phyloP scores from a whole-genome alignment of 345 rosid species.

The Dipteronia sinensis region DNA sequence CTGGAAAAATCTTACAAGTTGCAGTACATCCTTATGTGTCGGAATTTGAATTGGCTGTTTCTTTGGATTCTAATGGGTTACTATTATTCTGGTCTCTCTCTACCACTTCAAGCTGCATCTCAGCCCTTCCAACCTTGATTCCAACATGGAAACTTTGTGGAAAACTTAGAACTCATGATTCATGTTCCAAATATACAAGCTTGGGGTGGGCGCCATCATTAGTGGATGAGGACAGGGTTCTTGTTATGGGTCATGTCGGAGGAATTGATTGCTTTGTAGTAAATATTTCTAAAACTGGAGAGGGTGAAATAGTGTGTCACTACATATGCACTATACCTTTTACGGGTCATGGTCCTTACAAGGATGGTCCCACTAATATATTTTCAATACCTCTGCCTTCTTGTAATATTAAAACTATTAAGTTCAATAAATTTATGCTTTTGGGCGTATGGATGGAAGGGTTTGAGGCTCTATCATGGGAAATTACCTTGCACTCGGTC shows the following conservation, averaged over 20 bases:
- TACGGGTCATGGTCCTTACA: slow-evolving; percentile 37
- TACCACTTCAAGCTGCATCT: slow-evolving; percentile 38
- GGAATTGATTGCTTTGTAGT: slow-evolving; percentile 91
- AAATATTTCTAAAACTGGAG: slow-evolving; percentile 40
- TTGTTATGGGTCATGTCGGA: slow-evolving; percentile 67
- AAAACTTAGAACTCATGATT: slow-evolving; percentile 46
- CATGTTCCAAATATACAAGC: slow-evolving; percentile 59
- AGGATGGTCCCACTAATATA: slow-evolving; percentile 64
- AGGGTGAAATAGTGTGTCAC: slow-evolving; percentile 41
- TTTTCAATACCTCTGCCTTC: slow-evolving; percentile 56
- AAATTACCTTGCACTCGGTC: slow-evolving; percentile 57
- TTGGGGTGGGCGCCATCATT: slow-evolving; percentile 80
- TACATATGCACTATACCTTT: slow-evolving; percentile 73
- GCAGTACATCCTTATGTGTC: slow-evolving; percentile 56
- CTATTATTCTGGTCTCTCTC: slow-evolving; percentile 71
- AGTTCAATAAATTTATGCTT: slow-evolving; percentile 59
- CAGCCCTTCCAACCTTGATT: slow-evolving; percentile 46
- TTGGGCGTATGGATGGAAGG: slow-evolving; percentile 66
- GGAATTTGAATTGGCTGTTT: slow-evolving; percentile 59
- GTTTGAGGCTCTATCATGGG: slow-evolving; percentile 76
- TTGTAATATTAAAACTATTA: slow-evolving; percentile 51
- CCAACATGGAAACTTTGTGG: slow-evolving; percentile 67
- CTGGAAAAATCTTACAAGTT: slow-evolving; percentile 66
- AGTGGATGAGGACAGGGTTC: slow-evolving; percentile 53
- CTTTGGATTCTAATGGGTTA: slow-evolving; percentile 78